Percentiles rank a stretch among this genome's conserved stretches.
Evolutionary conservation across 2,329 filamentous ascomycete species (phyloP).

Genomic region (Diplocarpon mali): DNA sequence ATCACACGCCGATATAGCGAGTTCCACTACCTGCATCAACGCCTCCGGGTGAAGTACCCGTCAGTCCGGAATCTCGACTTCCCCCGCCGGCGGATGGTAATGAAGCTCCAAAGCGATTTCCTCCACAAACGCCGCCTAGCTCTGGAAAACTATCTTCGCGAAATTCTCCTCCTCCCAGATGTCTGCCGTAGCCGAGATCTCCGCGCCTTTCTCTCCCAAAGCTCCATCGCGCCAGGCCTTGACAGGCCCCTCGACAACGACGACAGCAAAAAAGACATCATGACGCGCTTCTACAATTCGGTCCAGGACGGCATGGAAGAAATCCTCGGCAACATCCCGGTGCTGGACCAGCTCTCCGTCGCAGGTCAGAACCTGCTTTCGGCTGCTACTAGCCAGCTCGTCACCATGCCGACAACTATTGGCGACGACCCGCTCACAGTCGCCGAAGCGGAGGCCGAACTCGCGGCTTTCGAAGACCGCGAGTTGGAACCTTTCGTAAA

Average conservation of each 20-base stretch:
- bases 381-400: constrained; percentile 56
- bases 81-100: constrained; percentile 79
- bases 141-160: constrained; percentile 73
- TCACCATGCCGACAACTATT: constrained; percentile 40
- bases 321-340: constrained; percentile 89
- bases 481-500: constrained; percentile 94
- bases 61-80: constrained; percentile 87
- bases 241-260: constrained; percentile 42
- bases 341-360: constrained; percentile 84
- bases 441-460: constrained; percentile 82
- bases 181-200: constrained; percentile 91
- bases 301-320: constrained; percentile 98
- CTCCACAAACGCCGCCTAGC: constrained; percentile 76
- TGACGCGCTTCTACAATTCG: constrained; percentile 89
- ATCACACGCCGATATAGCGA: constrained; percentile 92
- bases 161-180: constrained; percentile 76
- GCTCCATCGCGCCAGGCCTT: constrained; percentile 58
- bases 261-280: constrained; percentile 67
- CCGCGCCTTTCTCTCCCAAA: constrained; percentile 83
- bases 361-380: constrained; percentile 87
- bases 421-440: constrained; percentile 40
- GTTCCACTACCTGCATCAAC: constrained; percentile 91
- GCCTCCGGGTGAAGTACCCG: constrained; percentile 71
- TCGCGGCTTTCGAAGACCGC: constrained; percentile 83
- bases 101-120: constrained; percentile 95